phyloP scores from a whole-genome alignment of 306 rosid genomes.

The Sesbania bispinosa region DNA sequence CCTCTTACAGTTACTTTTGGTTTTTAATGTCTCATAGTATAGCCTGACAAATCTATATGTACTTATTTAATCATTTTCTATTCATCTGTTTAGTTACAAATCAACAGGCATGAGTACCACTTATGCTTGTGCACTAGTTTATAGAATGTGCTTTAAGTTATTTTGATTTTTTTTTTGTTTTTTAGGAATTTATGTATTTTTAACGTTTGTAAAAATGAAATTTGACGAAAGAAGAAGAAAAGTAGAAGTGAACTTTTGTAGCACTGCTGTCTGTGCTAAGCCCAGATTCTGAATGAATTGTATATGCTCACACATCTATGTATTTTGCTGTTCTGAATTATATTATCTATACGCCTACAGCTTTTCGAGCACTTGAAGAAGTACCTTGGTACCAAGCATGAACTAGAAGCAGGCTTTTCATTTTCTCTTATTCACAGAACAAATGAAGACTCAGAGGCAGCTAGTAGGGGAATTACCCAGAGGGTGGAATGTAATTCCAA shows the following conservation, averaged over 20 bases:
- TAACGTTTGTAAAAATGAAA: neutral
- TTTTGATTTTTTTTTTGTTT: neutral
- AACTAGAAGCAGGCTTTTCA: constrained; percentile 88
- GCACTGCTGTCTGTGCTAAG: neutral
- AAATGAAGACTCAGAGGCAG: constrained; percentile 63
- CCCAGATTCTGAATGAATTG: constrained; percentile 11
- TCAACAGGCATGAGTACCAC: neutral
- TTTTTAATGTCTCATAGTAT: neutral
- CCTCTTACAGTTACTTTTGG: neutral
- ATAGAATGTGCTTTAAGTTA: constrained; percentile 13
- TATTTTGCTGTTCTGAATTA: constrained; percentile 16
- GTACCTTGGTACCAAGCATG: constrained; percentile 80
- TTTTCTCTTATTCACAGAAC: constrained; percentile 84
- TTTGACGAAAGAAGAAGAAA: neutral
- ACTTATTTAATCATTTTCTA: constrained; percentile 15
- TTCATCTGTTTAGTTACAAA: neutral
- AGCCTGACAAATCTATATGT: constrained; percentile 26
- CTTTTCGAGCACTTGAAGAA: constrained; percentile 86
- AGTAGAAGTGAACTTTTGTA: constrained; percentile 4
- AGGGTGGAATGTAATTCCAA: constrained; percentile 86
- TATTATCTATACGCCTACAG: constrained; percentile 46
- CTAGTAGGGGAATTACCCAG: constrained; percentile 62
- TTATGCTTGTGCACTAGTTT: constrained; percentile 43
- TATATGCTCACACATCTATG: neutral
- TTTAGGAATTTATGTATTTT: neutral